These are phyloP conservation scores for Linaria vulgaris DNA, from an alignment of 257 asterid species.

Conservation along the genomic window DNA sequence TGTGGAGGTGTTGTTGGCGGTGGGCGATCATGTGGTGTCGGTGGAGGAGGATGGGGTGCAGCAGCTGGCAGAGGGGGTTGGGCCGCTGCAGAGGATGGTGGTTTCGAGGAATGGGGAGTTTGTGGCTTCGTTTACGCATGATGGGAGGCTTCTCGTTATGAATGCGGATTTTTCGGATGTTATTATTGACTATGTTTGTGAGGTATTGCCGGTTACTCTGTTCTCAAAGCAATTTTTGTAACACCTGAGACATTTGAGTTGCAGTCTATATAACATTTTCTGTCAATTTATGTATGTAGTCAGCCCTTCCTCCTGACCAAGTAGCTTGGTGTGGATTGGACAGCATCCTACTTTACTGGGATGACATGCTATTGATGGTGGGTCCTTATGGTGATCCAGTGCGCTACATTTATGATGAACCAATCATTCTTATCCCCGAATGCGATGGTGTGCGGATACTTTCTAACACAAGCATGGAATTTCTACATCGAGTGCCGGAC, in stretches of 20 bases:
- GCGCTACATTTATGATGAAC: slow-evolving; percentile 87
- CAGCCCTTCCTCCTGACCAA: slow-evolving; percentile 93
- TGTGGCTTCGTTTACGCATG: slow-evolving; percentile 80
- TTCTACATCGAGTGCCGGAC: slow-evolving; percentile 93
- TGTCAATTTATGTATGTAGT: slow-evolving; percentile 41
- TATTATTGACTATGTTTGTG: slow-evolving; percentile 73
- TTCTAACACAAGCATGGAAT: slow-evolving; percentile 79
- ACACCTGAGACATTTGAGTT: slow-evolving; percentile 8
- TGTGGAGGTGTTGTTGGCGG: slow-evolving; percentile 88
- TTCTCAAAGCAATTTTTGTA: slow-evolving; percentile 11
- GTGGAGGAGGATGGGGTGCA: slow-evolving; percentile 92
- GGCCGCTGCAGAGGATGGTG: slow-evolving; percentile 91
- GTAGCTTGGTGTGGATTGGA: slow-evolving; percentile 98
- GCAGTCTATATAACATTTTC: slow-evolving; percentile 22
- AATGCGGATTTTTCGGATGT: slow-evolving; percentile 69
- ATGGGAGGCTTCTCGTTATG: slow-evolving; percentile 88
- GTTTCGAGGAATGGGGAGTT: slow-evolving; percentile 82
- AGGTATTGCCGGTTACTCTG: slow-evolving; percentile 39
- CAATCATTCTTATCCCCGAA: slow-evolving; percentile 82
- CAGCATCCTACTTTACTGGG: slow-evolving; percentile 89
- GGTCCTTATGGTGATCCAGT: slow-evolving; percentile 93
- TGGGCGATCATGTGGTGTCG: slow-evolving; percentile 71
- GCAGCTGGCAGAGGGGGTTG: slow-evolving; percentile 62
- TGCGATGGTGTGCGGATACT: slow-evolving; percentile 92
- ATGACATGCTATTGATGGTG: slow-evolving; percentile 93